Percentiles rank a stretch among this genome's conserved stretches.
Conservation (phyloP, 2,329 filamentous ascomycete species). For the Botrytis hyacinthi region DNA sequence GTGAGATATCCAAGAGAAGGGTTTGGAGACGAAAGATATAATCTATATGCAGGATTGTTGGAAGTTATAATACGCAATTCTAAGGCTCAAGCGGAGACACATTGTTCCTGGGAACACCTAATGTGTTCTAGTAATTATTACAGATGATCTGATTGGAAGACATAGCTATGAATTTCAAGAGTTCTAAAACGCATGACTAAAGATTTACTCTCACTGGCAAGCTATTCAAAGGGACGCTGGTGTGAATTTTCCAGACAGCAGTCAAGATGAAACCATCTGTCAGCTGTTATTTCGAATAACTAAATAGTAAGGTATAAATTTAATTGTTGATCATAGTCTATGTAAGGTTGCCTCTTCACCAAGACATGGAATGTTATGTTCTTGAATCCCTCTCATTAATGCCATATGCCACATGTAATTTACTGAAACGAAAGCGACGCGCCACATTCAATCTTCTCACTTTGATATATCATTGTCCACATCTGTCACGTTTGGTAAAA, state of each 20-base stretch:
- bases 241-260: not conserved
- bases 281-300: not conserved
- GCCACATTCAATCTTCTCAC: not conserved
- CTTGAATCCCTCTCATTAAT: not conserved
- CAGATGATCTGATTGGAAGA: not conserved
- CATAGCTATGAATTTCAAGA: too few species aligned
- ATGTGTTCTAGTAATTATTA: too few species aligned
- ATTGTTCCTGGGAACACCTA: not conserved
- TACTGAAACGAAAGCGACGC: too few species aligned
- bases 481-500: too few species aligned
- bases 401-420: not conserved
- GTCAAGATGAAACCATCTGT: not conserved
- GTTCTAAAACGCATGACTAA: not conserved
- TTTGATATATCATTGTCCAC: not conserved
- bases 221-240: not conserved
- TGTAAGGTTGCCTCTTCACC: not conserved
- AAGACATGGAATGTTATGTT: rapidly evolving
- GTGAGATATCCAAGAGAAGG: not conserved
- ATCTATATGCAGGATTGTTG: rapidly evolving
- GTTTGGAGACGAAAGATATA: not conserved
- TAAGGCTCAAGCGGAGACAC: not conserved
- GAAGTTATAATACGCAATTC: rapidly evolving
- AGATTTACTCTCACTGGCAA: not conserved
- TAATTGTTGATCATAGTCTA: too few species aligned
- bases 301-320: not conserved